phyloP scores from a whole-genome alignment of 2,329 filamentous ascomycete species.

The Alternaria gansuensis region DNA sequence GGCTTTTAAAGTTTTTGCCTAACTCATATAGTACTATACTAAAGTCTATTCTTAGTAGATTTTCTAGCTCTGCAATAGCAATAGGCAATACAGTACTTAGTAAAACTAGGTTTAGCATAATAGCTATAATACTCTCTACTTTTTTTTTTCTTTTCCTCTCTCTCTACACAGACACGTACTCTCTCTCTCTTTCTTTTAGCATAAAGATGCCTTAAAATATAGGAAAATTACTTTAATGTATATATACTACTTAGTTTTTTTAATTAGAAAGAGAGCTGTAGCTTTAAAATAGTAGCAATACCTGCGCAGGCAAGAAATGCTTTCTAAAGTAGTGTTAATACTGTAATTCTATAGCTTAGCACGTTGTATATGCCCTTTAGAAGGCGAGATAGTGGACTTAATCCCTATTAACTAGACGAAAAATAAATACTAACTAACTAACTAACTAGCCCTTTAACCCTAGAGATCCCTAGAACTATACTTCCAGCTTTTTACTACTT shows the following conservation, averaged over 20 bases:
- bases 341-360: slow-evolving; percentile 15
- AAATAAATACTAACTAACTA: slow-evolving; percentile 15
- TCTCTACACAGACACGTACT: background rate
- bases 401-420: slow-evolving; percentile 11
- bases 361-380: slow-evolving; percentile 13
- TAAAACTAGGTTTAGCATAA: slow-evolving; percentile 8
- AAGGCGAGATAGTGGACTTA: slow-evolving; percentile 13
- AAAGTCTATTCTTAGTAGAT: slow-evolving; percentile 4
- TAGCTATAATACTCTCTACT: background rate
- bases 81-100: slow-evolving; percentile 3
- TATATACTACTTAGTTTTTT: background rate
- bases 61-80: background rate
- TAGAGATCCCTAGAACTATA: background rate
- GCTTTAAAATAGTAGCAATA: slow-evolving; percentile 8
- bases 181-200: slow-evolving; percentile 6
- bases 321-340: slow-evolving; percentile 11
- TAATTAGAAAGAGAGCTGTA: slow-evolving; percentile 9
- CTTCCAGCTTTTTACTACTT: slow-evolving; percentile 5
- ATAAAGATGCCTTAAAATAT: slow-evolving; percentile 8
- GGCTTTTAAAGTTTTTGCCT: slow-evolving; percentile 6
- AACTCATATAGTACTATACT: slow-evolving; percentile 16
- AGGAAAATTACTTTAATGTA: slow-evolving; percentile 6
- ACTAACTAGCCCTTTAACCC: background rate
- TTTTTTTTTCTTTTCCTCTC: background rate
- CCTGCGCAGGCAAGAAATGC: slow-evolving; percentile 13